Evolutionary conservation across 768 basidiomycete genomes (phyloP), one percentile per base, ranked within the genome.

Genomic region (Pulveroboletus ravenelii): DNA sequence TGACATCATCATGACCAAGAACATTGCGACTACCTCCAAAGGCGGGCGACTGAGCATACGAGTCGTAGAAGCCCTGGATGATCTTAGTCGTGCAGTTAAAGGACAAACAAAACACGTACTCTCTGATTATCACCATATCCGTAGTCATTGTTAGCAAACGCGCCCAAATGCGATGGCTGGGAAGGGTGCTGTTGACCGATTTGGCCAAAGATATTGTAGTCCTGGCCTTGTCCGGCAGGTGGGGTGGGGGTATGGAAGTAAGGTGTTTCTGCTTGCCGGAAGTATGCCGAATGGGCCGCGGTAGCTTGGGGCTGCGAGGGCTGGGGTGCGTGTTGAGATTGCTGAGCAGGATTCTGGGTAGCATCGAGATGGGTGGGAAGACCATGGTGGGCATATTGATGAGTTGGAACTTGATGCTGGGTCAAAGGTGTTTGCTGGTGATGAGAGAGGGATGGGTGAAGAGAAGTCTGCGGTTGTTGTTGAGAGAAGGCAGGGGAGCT

Each of bases 181-280:
- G 66, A 77, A 58, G 85, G 62, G 47, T 83, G 83, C 45, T 81
- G 78, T 44, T 74, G 77, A 6, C 62, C 66, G 17, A 81, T 75
- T 65, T 84, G 83, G n/a, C 84, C 82, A 59, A 89, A 87, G 37
- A 80, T 76, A 58, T 72, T 82, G 44, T 82, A 67, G 35, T 80
- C 76, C 54, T 88, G 87, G 15, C 72, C 70, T 59, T 84, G 84
- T 25, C 70, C 69, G 15, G 79, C 81, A 49, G 88, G 87, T 18
- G 88, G 89, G 3, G 89, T 90, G 8, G 85, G 80, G 0, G 84
- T 75, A 61, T 90, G 85, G 76, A 87, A 88, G 67, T 88, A 89
- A 5, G 84, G 84, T 3, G 76, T 65, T 8, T 88, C 84, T 10
- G 76, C 75, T 60, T 86, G 85, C 47, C 87, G 77, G 75, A 86